A percentile compares a stretch with the other conserved stretches of the same genome.
These are phyloP conservation scores for Ceratobasidium sp. DNA, from an alignment of 1,284 basidiomycete genomes.

Conservation along the genomic window DNA sequence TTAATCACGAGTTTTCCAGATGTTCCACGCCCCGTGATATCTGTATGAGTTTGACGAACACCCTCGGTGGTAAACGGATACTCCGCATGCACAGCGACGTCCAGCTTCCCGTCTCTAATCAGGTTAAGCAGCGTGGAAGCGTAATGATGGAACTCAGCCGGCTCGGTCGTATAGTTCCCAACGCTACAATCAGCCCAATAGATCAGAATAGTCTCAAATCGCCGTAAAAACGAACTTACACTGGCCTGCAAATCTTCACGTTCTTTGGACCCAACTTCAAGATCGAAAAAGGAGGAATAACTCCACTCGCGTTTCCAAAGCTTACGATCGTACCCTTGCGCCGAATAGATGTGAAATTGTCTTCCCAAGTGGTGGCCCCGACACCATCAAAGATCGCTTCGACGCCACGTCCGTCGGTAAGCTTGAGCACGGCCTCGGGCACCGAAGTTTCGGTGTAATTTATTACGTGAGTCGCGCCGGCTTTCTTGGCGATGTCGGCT, in stretches of 20 bases:
- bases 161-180: conserved; percentile 74
- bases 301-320: conserved; percentile 92
- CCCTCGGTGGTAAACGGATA: conserved; percentile 90
- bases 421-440: conserved; percentile 76
- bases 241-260: conserved; percentile 81
- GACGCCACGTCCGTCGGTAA: conserved; percentile 88
- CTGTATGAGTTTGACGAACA: conserved; percentile 81
- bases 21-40: conserved; percentile 82
- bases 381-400: conserved; percentile 94
- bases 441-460: conserved; percentile 79
- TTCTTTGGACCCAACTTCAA: conserved; percentile 87
- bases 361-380: conserved; percentile 80
- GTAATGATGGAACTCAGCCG: conserved; percentile 79
- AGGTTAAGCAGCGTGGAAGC: conserved; percentile 76
- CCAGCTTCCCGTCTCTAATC: conserved; percentile 73
- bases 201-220: too few species aligned
- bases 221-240: too few species aligned
- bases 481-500: conserved; percentile 81
- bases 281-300: conserved; percentile 78
- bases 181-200: conserved; percentile 53
- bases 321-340: conserved; percentile 89
- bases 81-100: conserved; percentile 79
- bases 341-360: conserved; percentile 83
- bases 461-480: conserved; percentile 91
- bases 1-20: conserved; percentile 88